These are phyloP conservation scores for Hyphopichia pseudoburtonii DNA, from an alignment of 1,139 yeast genomes.

Conservation along the genomic window DNA sequence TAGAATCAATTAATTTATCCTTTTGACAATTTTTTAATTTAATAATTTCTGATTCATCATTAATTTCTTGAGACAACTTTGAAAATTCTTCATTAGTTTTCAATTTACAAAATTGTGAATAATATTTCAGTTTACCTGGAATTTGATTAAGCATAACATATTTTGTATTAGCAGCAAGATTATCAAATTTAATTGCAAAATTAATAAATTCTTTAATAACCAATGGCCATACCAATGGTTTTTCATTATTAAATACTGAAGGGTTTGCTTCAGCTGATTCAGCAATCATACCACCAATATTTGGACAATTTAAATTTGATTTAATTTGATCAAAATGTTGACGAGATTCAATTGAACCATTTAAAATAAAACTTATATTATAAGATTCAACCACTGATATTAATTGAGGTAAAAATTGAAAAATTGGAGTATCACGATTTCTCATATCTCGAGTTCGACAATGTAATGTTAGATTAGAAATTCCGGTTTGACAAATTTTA, in stretches of 20 bases:
- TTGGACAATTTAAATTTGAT: conserved; percentile 48
- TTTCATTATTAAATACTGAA: conserved; percentile 55
- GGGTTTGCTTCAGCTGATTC: conserved; percentile 88
- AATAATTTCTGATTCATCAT: conserved; percentile 31
- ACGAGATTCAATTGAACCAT: conserved; percentile 69
- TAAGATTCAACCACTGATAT: conserved; percentile 61
- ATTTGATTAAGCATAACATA: conserved; percentile 74
- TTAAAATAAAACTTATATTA: conserved; percentile 71
- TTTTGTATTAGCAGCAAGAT: conserved; percentile 71
- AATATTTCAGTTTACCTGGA: conserved; percentile 72
- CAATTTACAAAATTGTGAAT: conserved; percentile 55
- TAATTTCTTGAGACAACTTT: conserved; percentile 26
- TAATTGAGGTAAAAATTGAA: conserved; percentile 60
- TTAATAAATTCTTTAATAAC: conserved; percentile 56
- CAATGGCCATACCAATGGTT: conserved; percentile 55
- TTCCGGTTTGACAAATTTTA: conserved; percentile 75
- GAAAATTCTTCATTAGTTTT: conserved; percentile 56
- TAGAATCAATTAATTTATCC: conserved; percentile 21
- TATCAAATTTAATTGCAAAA: conserved; percentile 56
- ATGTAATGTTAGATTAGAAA: conserved; percentile 80
- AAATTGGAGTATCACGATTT: conserved; percentile 75
- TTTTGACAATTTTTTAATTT: conserved; percentile 36
- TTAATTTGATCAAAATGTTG: conserved; percentile 57
- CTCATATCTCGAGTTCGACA: conserved; percentile 90
- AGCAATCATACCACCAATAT: conserved; percentile 88